These are phyloP conservation scores for Penicillium sp. DNA, from an alignment of 2,329 filamentous ascomycete species.

Conservation along the genomic window DNA sequence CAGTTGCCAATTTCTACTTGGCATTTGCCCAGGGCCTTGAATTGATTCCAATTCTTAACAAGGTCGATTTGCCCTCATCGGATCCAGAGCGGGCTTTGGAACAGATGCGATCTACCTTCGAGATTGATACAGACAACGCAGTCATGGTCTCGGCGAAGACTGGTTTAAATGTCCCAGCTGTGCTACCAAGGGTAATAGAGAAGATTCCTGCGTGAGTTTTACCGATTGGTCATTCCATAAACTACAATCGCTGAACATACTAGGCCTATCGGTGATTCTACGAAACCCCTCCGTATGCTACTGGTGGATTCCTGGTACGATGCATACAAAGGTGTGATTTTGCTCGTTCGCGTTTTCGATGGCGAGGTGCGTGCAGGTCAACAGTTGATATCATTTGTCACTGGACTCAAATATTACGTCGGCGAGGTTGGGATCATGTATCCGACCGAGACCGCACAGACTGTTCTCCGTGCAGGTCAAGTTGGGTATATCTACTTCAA, in stretches of 20 bases:
- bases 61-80: slow-evolving; percentile 88
- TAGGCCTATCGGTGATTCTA: slow-evolving; percentile 69
- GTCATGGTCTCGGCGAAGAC: slow-evolving; percentile 90
- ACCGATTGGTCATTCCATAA: background rate
- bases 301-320: slow-evolving; percentile 99
- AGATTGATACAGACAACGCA: slow-evolving; percentile 76
- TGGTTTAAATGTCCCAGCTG: slow-evolving; percentile 78
- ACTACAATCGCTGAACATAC: slow-evolving; percentile 19
- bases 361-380: slow-evolving; percentile 82
- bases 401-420: slow-evolving; percentile 84
- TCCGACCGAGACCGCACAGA: slow-evolving; percentile 80
- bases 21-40: slow-evolving; percentile 88
- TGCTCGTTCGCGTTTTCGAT: slow-evolving; percentile 89
- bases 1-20: slow-evolving; percentile 97
- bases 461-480: slow-evolving; percentile 80
- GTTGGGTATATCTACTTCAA: slow-evolving; percentile 98
- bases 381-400: slow-evolving; percentile 83
- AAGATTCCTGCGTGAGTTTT: slow-evolving; percentile 69
- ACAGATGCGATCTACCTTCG: slow-evolving; percentile 84
- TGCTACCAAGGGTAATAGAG: slow-evolving; percentile 84
- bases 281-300: slow-evolving; percentile 75
- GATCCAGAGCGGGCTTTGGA: slow-evolving; percentile 83
- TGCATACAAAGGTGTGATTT: slow-evolving; percentile 88
- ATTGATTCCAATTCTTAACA: slow-evolving; percentile 92
- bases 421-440: slow-evolving; percentile 98